Conservation (phyloP, 1,284 basidiomycete genomes). For the Phellinidium pouzarii region DNA sequence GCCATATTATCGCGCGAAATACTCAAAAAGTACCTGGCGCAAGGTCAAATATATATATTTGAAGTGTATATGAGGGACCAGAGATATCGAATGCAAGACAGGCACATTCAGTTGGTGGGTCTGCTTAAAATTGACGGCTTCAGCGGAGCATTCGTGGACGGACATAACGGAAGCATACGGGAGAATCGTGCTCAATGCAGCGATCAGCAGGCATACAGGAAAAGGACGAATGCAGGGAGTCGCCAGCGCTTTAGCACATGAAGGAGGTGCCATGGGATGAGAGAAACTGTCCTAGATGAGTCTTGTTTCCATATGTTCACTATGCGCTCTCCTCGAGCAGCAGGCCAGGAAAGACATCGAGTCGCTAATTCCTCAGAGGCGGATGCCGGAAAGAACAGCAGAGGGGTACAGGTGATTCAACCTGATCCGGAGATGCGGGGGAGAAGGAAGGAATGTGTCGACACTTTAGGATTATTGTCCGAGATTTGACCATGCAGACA, state of each 20-base stretch:
- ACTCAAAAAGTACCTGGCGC: too few species aligned
- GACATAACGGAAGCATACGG: conserved; percentile 3
- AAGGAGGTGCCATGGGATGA: not conserved
- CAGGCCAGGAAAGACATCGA: not conserved
- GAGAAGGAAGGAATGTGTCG: not conserved
- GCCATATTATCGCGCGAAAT: not conserved
- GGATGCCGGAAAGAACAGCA: not conserved
- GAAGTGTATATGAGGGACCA: not conserved
- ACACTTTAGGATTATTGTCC: not conserved
- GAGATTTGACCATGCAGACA: conserved; percentile 2
- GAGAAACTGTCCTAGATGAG: conserved; percentile 3
- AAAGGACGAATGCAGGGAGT: not conserved
- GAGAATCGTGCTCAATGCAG: not conserved
- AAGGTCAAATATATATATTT: too few species aligned
- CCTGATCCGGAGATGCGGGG: not conserved
- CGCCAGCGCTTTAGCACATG: not conserved
- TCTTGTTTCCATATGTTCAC: not conserved
- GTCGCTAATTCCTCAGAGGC: not conserved
- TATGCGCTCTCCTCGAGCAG: not conserved
- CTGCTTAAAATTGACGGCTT: not conserved
- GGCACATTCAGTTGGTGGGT: not conserved
- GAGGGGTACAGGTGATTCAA: not conserved
- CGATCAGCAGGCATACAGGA: conserved; percentile 6
- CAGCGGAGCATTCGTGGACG: not conserved
- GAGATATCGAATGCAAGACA: not conserved